A percentile compares a stretch with the other conserved stretches of the same genome.
Evolutionary conservation across 108 stramenopile genomes (phyloP).

Genomic region (Skeletonema potamos): DNA sequence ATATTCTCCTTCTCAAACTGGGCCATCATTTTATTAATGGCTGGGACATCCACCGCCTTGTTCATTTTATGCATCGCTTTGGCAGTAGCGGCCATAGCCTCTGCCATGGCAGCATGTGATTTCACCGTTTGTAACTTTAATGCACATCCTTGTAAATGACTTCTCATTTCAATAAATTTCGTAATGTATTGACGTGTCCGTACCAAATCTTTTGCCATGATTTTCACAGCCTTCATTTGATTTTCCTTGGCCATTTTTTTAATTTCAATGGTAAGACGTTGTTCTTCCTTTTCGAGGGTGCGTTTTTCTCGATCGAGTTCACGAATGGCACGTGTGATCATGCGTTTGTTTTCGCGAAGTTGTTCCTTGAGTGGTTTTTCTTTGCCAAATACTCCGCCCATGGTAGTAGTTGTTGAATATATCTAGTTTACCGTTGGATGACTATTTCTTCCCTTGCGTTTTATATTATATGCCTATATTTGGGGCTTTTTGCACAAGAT

Average conservation of each 20-base stretch:
- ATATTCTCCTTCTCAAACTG: conserved; percentile 96
- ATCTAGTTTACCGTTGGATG: neutral
- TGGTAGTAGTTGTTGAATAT: conserved; percentile 20
- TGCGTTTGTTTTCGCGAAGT: conserved; percentile 96
- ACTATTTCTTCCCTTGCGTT: neutral
- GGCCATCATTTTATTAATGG: conserved; percentile 96
- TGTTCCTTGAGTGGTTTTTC: conserved; percentile 97
- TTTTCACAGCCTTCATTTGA: conserved; percentile 94
- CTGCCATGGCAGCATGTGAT: conserved; percentile 94
- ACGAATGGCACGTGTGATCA: conserved; percentile 92
- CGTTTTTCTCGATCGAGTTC: conserved; percentile 93
- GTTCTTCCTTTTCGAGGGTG: conserved; percentile 88
- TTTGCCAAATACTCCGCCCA: conserved; percentile 89
- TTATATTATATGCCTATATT: neutral
- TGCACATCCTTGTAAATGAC: conserved; percentile 91
- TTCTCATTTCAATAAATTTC: conserved; percentile 96
- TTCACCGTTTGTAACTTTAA: conserved; percentile 95
- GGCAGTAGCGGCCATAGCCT: conserved; percentile 89
- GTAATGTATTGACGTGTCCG: conserved; percentile 92
- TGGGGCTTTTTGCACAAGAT: no score
- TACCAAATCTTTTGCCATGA: conserved; percentile 96
- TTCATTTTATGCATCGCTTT: conserved; percentile 94
- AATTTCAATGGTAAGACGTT: conserved; percentile 93
- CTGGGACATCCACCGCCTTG: conserved; percentile 91
- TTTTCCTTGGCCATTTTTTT: conserved; percentile 93